Conservation (phyloP, 2,329 filamentous ascomycete species). For the Macrophomina pseudophaseolina region DNA sequence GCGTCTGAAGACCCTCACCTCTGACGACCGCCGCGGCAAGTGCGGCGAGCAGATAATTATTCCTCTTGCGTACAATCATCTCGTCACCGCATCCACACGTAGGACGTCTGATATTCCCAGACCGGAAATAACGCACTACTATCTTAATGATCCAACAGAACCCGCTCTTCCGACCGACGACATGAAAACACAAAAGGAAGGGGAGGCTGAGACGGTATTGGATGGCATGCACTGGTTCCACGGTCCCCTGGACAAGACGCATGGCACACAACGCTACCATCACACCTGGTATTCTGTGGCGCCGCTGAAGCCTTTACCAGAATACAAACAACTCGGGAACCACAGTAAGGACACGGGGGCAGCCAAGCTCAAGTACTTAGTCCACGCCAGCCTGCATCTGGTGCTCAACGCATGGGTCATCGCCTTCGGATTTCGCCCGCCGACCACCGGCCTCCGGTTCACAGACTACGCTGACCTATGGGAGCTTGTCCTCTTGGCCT, state of each 20-base stretch:
- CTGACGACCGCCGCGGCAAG: not conserved
- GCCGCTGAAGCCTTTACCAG: not conserved
- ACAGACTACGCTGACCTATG: slow-evolving; percentile 5
- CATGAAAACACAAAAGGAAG: not conserved
- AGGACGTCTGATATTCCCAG: not conserved
- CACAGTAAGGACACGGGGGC: too few species aligned
- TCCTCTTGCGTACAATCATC: not conserved
- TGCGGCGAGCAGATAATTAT: not conserved
- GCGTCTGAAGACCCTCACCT: fast-evolving
- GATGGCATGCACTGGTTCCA: not conserved
- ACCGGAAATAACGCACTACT: not conserved
- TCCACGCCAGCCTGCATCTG: slow-evolving; percentile 17
- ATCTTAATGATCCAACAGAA: not conserved
- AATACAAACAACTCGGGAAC: too few species aligned
- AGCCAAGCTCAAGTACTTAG: not conserved
- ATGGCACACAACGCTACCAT: too few species aligned
- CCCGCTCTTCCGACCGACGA: not conserved
- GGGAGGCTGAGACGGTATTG: not conserved
- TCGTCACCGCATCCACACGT: not conserved
- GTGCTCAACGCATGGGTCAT: slow-evolving; percentile 32
- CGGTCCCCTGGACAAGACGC: too few species aligned
- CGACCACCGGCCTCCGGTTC: not conserved
- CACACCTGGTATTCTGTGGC: not conserved
- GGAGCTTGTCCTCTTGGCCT: slow-evolving; percentile 1
- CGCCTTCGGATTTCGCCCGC: slow-evolving; percentile 27